Conservation (phyloP, 2,329 filamentous ascomycete species). For the Pestalotiopsis sp. region DNA sequence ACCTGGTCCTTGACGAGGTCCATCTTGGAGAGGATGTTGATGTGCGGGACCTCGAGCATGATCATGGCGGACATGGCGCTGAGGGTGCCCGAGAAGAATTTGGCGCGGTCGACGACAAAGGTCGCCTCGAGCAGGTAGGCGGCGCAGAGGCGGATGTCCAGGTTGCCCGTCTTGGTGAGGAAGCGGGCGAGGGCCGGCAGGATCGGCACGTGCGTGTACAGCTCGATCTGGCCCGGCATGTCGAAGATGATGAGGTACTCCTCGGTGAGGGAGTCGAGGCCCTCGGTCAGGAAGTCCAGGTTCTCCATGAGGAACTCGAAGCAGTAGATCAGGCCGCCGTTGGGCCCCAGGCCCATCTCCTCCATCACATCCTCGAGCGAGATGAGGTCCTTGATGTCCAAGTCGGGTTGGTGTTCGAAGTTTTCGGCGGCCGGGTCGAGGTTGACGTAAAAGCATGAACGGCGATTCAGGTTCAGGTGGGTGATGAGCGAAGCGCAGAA, state of each 20-base stretch:
- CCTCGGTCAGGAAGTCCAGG: conserved; percentile 69
- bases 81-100: conserved; percentile 94
- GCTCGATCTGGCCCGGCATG: conserved; percentile 98
- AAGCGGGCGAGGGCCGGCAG: conserved; percentile 81
- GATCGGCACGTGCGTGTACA: conserved; percentile 96
- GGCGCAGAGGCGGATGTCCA: conserved; percentile 91
- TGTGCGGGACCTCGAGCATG: conserved; percentile 94
- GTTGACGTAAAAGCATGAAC: conserved; percentile 97
- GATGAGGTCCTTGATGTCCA: conserved; percentile 86
- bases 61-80: conserved; percentile 99
- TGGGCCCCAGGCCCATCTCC: conserved; percentile 63
- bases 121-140: conserved; percentile 94
- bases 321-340: conserved; percentile 74
- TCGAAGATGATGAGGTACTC: conserved; percentile 98
- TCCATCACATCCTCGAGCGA: conserved; percentile 90
- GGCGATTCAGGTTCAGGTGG: conserved; percentile 83
- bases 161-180: conserved; percentile 72
- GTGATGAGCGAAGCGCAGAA: conserved; percentile 94
- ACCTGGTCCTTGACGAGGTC: conserved; percentile 91
- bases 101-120: conserved; percentile 92
- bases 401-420: conserved; percentile 81
- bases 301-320: conserved; percentile 75
- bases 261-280: conserved; percentile 78
- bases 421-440: conserved; percentile 94
- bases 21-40: conserved; percentile 98